phyloP scores from a whole-genome alignment of 345 rosid species.

The Hibiscus tridactylites region DNA sequence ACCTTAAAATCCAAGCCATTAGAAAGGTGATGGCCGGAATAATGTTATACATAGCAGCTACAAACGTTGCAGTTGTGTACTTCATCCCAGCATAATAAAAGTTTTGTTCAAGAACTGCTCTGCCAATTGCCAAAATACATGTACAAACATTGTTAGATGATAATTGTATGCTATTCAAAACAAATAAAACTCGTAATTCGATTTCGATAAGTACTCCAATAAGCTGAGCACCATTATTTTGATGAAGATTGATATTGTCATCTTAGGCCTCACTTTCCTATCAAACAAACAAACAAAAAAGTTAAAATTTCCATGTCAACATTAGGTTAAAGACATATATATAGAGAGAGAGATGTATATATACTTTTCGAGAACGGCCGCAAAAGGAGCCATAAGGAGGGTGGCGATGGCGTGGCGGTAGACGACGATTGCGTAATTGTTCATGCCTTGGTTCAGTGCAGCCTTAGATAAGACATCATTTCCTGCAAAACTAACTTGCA shows the following conservation, averaged over 20 bases:
- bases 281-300: background rate
- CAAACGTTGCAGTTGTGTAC: conserved; percentile 77
- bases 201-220: conserved; percentile 46
- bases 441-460: too few species aligned
- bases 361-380: too few species aligned
- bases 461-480: too few species aligned
- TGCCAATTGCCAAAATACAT: conserved; percentile 27
- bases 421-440: too few species aligned
- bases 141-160: background rate
- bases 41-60: conserved; percentile 72
- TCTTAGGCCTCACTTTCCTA: conserved; percentile 73
- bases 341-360: too few species aligned
- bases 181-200: background rate
- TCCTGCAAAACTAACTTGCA: too few species aligned
- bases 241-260: conserved; percentile 61
- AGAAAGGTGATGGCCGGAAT: conserved; percentile 79
- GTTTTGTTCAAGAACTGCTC: conserved; percentile 88
- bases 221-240: conserved; percentile 53
- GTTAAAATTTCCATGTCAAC: background rate
- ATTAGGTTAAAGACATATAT: too few species aligned
- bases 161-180: too few species aligned
- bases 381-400: too few species aligned
- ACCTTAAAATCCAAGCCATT: conserved; percentile 61
- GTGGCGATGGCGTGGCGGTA: too few species aligned
- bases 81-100: conserved; percentile 69